phyloP scores from a whole-genome alignment of 2,329 filamentous ascomycete genomes.

The Aspergillus sp. region DNA sequence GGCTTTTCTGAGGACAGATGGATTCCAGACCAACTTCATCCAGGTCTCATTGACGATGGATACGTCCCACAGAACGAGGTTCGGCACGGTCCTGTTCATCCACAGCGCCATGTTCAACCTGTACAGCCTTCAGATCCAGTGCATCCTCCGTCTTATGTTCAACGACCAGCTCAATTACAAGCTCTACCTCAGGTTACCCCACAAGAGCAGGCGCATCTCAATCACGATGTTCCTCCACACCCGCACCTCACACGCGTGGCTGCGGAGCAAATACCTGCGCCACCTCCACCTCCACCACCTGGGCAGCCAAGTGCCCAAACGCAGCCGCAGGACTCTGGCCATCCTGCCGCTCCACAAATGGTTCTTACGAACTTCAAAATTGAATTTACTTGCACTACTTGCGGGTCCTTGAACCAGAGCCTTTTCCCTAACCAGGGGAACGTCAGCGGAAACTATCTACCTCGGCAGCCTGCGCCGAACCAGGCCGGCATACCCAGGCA shows the following conservation, averaged over 20 bases:
- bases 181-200: conserved; percentile 14
- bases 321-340: conserved; percentile 16
- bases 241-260: conserved; percentile 14
- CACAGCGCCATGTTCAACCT: conserved; percentile 13
- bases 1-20: conserved; percentile 24
- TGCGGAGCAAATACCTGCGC: conserved; percentile 10
- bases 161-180: conserved; percentile 2
- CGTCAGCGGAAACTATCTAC: conserved; percentile 22
- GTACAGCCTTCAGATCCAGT: conserved; percentile 8
- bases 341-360: conserved; percentile 19
- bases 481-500: conserved; percentile 11
- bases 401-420: conserved; percentile 29
- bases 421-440: conserved; percentile 31
- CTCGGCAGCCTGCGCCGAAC: conserved; percentile 14
- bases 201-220: conserved; percentile 14
- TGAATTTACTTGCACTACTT: conserved; percentile 31
- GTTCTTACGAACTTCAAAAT: conserved; percentile 31
- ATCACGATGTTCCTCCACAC: conserved; percentile 15
- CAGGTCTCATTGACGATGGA: conserved; percentile 18
- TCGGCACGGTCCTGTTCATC: conserved; percentile 9
- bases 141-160: conserved; percentile 8
- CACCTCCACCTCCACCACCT: no score
- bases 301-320: conserved; percentile 14
- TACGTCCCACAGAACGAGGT: conserved; percentile 15
- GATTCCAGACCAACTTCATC: conserved; percentile 21